Conservation (phyloP, 805 yeast species). For the Candida nemodendra region DNA sequence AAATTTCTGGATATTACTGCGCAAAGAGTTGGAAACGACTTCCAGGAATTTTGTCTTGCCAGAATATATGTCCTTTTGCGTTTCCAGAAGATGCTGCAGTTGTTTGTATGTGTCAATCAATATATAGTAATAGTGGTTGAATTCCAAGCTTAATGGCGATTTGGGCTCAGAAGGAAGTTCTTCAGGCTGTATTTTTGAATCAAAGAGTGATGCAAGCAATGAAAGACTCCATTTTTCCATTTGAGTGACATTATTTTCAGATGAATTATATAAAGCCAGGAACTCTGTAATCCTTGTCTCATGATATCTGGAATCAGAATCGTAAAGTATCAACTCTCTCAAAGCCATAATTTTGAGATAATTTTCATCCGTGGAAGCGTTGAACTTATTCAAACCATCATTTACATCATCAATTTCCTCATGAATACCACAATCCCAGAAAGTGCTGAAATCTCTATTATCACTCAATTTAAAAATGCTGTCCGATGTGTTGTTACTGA, state of each 20-base stretch:
- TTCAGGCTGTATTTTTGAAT: not conserved
- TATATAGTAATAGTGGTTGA: conserved; percentile 22
- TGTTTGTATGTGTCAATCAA: conserved; percentile 23
- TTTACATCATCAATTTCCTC: conserved; percentile 25
- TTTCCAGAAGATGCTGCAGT: conserved; percentile 14
- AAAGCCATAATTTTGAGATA: conserved; percentile 39
- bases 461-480: conserved; percentile 42
- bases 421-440: conserved; percentile 51
- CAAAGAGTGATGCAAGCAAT: conserved; percentile 13
- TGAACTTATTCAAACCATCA: conserved; percentile 16
- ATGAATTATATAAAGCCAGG: conserved; percentile 6
- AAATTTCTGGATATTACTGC: conserved; percentile 7
- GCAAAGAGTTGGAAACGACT: conserved; percentile 2
- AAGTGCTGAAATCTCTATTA: conserved; percentile 56
- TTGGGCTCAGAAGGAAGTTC: conserved; percentile 16
- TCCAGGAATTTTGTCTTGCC: conserved; percentile 1
- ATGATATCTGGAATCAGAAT: conserved; percentile 26
- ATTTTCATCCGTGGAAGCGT: conserved; percentile 25
- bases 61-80: not conserved
- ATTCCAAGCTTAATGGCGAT: conserved; percentile 18
- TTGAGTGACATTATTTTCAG: conserved; percentile 26
- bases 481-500: conserved; percentile 19
- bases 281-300: conserved; percentile 21
- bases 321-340: conserved; percentile 40
- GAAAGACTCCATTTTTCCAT: conserved; percentile 38